These are phyloP conservation scores for Dalbergia oliveri DNA, from an alignment of 306 rosid species.

Conservation along the genomic window DNA sequence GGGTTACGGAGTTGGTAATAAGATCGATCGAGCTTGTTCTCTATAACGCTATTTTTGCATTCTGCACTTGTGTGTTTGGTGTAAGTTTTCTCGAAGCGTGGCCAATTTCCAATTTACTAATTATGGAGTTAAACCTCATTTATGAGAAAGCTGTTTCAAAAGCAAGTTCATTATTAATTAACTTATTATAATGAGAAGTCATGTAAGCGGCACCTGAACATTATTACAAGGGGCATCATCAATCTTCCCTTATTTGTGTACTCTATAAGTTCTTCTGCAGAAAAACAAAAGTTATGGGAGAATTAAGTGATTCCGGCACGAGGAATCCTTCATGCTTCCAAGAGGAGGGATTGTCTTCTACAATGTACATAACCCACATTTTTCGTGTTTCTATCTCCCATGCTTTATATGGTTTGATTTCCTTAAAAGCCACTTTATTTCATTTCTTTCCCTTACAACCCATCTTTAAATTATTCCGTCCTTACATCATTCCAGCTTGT, in stretches of 20 bases:
- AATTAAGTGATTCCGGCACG: background rate
- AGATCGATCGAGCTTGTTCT: no score
- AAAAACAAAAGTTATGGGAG: background rate
- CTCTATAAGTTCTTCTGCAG: background rate
- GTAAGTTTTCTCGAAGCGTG: no score
- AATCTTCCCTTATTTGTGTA: background rate
- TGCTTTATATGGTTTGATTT: background rate
- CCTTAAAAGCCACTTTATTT: background rate
- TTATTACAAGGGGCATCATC: background rate
- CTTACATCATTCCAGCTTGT: background rate
- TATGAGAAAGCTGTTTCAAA: no score
- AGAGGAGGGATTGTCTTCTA: background rate
- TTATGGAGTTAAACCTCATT: no score
- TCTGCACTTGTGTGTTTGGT: no score
- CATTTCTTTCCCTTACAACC: background rate
- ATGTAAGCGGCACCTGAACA: background rate
- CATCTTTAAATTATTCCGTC: background rate
- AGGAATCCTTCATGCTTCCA: background rate
- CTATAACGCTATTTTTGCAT: no score
- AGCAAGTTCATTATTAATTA: no score
- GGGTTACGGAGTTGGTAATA: no score
- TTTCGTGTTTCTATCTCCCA: constrained; percentile 8
- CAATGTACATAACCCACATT: background rate
- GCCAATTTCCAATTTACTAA: no score
- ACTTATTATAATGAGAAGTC: background rate